phyloP scores from a whole-genome alignment of 2,329 filamentous ascomycete species.

The Cryphonectria radicalis region DNA sequence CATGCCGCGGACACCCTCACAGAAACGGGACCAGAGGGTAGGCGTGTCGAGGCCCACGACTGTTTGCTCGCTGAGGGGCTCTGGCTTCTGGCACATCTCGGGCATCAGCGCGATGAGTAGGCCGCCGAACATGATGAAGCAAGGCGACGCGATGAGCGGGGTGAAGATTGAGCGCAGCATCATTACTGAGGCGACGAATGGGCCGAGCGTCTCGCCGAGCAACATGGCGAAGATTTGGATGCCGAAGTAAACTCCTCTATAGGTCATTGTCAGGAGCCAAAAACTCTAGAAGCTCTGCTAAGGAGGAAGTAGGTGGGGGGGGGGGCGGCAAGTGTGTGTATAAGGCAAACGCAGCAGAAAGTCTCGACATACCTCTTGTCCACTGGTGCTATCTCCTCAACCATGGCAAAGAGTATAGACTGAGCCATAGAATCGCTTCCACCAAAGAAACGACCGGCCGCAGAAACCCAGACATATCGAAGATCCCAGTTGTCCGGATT shows the following conservation, averaged over 20 bases:
- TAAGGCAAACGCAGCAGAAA: background rate
- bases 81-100: slow-evolving; percentile 1
- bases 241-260: slow-evolving; percentile 17
- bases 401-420: slow-evolving; percentile 23
- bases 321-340: too few species aligned
- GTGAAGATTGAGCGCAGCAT: slow-evolving; percentile 23
- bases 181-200: slow-evolving; percentile 19
- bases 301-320: background rate
- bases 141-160: slow-evolving; percentile 26
- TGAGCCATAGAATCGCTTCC: slow-evolving; percentile 20
- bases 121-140: slow-evolving; percentile 11
- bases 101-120: slow-evolving; percentile 17
- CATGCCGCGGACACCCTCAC: background rate
- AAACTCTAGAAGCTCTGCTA: background rate
- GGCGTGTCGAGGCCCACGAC: background rate
- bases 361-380: slow-evolving; percentile 10
- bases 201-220: slow-evolving; percentile 20
- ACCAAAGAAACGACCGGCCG: slow-evolving; percentile 6
- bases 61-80: background rate
- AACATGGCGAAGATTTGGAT: slow-evolving; percentile 23
- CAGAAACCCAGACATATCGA: slow-evolving; percentile 14
- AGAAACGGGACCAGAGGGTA: slow-evolving; percentile 6
- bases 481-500: slow-evolving; percentile 12
- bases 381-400: slow-evolving; percentile 14
- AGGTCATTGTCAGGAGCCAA: background rate